Percentiles rank a stretch among this genome's conserved stretches.
Evolutionary conservation across 108 stramenopile species (phyloP).

Genomic region (Skeletonema potamos): DNA sequence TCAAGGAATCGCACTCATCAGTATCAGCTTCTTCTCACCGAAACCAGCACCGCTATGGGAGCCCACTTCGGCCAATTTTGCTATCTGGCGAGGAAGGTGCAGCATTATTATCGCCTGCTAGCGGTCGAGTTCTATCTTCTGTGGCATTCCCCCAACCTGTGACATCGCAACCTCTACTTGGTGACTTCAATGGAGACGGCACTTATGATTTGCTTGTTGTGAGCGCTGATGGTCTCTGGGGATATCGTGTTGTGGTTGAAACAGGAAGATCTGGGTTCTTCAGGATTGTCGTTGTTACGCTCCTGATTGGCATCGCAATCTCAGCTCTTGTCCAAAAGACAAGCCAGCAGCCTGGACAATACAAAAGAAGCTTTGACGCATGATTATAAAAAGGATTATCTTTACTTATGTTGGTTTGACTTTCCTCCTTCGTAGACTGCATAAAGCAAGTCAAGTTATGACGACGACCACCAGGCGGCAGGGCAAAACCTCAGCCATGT

Average conservation of each 20-base stretch:
- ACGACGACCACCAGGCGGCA: too few relatives aligned
- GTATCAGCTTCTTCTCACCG: constrained; percentile 49
- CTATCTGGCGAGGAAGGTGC: constrained; percentile 74
- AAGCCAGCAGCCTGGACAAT: constrained; percentile 32
- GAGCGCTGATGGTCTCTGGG: constrained; percentile 79
- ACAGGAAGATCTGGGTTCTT: constrained; percentile 54
- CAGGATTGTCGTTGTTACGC: constrained; percentile 62
- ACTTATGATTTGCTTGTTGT: constrained; percentile 74
- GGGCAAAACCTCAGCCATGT: too few relatives aligned
- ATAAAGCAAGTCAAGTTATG: background rate
- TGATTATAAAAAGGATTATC: too few relatives aligned
- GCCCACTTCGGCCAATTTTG: constrained; percentile 66
- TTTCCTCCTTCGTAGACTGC: background rate
- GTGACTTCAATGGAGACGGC: constrained; percentile 83
- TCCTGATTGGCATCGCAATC: constrained; percentile 63
- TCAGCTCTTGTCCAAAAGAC: constrained; percentile 69
- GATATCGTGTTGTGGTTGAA: constrained; percentile 67
- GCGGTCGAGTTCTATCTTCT: constrained; percentile 61
- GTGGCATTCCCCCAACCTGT: constrained; percentile 65
- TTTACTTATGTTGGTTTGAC: background rate
- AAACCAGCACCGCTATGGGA: constrained; percentile 45
- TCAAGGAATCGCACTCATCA: constrained; percentile 41
- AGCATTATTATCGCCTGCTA: constrained; percentile 59
- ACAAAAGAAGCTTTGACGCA: constrained; percentile 68
- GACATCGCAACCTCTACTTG: constrained; percentile 55